phyloP scores from a whole-genome alignment of 208 protist genomes.

The Leishmania lainsoni region DNA sequence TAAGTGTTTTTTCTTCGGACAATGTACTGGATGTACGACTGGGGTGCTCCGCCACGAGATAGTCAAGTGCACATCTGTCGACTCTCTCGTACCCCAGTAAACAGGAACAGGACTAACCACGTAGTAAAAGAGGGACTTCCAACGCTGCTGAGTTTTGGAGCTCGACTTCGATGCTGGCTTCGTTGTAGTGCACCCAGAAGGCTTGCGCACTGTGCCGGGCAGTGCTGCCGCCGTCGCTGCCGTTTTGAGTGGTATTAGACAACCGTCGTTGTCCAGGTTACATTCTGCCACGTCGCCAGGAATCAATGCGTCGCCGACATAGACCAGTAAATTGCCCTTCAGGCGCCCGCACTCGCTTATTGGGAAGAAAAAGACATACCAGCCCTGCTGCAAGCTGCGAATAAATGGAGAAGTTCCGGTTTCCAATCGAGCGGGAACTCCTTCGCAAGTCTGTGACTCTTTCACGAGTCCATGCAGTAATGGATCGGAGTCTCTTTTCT shows the following conservation, averaged over 20 bases:
- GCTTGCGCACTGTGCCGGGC: neutral
- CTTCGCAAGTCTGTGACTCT: neutral
- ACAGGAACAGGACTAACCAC: constrained; percentile 35
- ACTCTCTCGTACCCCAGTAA: neutral
- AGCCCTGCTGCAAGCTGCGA: neutral
- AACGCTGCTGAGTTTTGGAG: neutral
- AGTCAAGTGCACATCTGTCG: constrained; percentile 21
- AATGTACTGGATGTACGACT: neutral
- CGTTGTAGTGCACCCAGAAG: neutral
- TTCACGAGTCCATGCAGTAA: too few relatives aligned
- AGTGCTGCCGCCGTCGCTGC: neutral
- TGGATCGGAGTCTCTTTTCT: neutral
- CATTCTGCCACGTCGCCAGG: constrained; percentile 48
- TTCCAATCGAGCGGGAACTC: neutral
- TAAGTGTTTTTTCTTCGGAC: constrained; percentile 9
- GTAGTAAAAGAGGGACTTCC: constrained; percentile 48
- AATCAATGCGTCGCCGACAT: constrained; percentile 38
- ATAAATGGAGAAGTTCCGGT: constrained; percentile 2
- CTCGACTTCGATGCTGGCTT: neutral
- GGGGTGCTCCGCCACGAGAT: constrained; percentile 42
- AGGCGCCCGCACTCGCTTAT: constrained; percentile 59
- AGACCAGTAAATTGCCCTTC: constrained; percentile 41
- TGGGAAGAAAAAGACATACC: constrained; percentile 66
- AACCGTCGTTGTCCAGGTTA: constrained; percentile 36
- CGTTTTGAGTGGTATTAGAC: neutral